A percentile compares a stretch with the other conserved stretches of the same genome.
These are phyloP conservation scores for Leptographium radiaticola DNA, from an alignment of 2,329 filamentous ascomycete genomes.

Conservation along the genomic window DNA sequence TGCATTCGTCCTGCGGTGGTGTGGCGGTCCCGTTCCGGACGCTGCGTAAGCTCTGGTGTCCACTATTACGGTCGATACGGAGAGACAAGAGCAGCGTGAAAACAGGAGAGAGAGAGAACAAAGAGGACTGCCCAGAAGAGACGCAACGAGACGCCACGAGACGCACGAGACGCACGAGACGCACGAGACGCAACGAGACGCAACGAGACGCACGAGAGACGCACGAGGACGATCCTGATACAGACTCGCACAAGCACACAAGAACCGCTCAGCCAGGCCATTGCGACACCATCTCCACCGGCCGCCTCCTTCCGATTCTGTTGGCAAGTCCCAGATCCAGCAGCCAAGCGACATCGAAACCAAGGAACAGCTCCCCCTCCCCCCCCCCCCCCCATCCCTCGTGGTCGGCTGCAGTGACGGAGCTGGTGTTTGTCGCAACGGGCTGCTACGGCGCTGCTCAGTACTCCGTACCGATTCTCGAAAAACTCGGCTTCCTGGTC, in stretches of 20 bases:
- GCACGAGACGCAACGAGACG: not conserved
- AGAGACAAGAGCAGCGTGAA: not conserved
- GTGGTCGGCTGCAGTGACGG: not conserved
- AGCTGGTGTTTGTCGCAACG: not conserved
- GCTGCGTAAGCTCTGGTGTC: no score
- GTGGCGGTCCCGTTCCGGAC: no score
- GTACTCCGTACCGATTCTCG: not conserved
- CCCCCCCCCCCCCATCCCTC: not conserved
- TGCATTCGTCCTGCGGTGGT: no score
- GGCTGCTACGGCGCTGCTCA: not conserved
- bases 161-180: not conserved
- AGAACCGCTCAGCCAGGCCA: not conserved
- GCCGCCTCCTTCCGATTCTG: not conserved
- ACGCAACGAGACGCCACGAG: no score
- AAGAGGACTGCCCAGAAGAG: no score
- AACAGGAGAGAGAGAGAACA: not conserved
- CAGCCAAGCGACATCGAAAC: not conserved
- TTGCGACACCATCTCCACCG: not conserved
- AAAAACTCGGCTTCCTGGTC: not conserved
- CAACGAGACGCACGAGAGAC: not conserved
- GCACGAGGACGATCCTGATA: not conserved
- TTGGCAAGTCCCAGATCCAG: not conserved
- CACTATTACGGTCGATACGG: not conserved
- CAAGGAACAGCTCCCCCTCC: not conserved
- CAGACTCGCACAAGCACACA: not conserved